These are phyloP conservation scores for Lecanicillium sp. DNA, from an alignment of 2,329 filamentous ascomycete species.

Conservation along the genomic window DNA sequence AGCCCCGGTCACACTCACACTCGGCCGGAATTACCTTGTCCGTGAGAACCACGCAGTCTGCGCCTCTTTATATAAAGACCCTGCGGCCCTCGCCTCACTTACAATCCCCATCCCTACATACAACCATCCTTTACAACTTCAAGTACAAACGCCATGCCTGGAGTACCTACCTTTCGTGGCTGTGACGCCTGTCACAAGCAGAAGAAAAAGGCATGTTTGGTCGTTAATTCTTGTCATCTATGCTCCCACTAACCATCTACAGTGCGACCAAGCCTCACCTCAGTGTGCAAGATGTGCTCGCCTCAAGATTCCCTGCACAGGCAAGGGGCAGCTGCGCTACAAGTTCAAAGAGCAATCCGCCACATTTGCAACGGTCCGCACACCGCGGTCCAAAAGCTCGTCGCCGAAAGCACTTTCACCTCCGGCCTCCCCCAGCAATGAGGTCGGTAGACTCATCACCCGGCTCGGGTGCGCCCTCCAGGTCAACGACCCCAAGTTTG, in stretches of 20 bases:
- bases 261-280: slow-evolving; percentile 42
- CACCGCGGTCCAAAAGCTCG: not conserved
- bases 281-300: slow-evolving; percentile 41
- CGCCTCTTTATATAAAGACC: too few relatives aligned
- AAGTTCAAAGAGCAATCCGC: slow-evolving; percentile 39
- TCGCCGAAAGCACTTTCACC: slow-evolving; percentile 7
- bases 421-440: slow-evolving; percentile 25
- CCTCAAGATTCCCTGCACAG: slow-evolving; percentile 37
- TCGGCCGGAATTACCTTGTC: too few relatives aligned
- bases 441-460: slow-evolving; percentile 20
- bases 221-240: not conserved
- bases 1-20: too few relatives aligned
- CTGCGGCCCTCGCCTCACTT: too few relatives aligned
- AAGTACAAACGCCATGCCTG: slow-evolving; percentile 34
- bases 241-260: not conserved
- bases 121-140: not conserved
- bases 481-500: slow-evolving; percentile 39
- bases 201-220: slow-evolving; percentile 43
- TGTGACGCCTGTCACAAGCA: slow-evolving; percentile 46
- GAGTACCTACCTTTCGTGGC: slow-evolving; percentile 44
- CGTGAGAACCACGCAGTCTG: too few relatives aligned
- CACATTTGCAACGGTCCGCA: not conserved
- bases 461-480: slow-evolving; percentile 28
- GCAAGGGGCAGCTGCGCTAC: slow-evolving; percentile 40
- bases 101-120: slow-evolving; percentile 2